Evolutionary conservation across 106 monocot genomes (phyloP).

Genomic region (Dioscorea dumetorum): DNA sequence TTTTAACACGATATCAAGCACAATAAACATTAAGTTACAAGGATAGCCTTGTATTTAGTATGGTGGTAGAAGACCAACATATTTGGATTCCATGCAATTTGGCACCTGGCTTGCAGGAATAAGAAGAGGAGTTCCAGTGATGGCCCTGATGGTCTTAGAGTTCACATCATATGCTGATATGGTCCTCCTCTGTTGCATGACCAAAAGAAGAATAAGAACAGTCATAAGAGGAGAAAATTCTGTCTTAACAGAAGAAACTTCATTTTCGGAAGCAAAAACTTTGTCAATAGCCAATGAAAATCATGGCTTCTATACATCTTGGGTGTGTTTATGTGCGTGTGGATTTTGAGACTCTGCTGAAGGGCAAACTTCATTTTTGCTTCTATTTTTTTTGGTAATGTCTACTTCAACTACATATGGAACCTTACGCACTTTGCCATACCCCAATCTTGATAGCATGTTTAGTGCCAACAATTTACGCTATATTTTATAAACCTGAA

Average conservation of each 20-base stretch:
- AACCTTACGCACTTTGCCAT: too few species aligned
- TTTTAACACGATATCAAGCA: too few species aligned
- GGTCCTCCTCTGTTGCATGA: conserved; percentile 11
- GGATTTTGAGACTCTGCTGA: not conserved
- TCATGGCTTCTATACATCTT: too few species aligned
- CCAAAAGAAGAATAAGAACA: not conserved
- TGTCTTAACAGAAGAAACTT: not conserved
- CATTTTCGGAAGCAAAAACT: not conserved
- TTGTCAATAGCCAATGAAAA: too few species aligned
- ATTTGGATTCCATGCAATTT: not conserved
- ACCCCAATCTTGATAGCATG: too few species aligned
- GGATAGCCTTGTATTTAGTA: not conserved
- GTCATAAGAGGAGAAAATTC: not conserved
- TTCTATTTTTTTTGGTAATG: too few species aligned
- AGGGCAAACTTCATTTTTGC: too few species aligned
- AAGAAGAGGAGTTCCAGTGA: not conserved
- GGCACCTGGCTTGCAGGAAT: not conserved
- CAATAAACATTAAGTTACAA: too few species aligned
- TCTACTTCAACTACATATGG: too few species aligned
- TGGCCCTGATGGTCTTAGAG: conserved; percentile 10
- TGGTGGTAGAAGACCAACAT: not conserved
- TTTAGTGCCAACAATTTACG: too few species aligned
- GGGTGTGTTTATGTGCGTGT: not conserved
- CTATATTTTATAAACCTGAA: too few species aligned
- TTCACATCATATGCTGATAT: conserved; percentile 15